These are phyloP conservation scores for Daldinia decipiens DNA, from an alignment of 495 filamentous ascomycete genomes.

Conservation along the genomic window DNA sequence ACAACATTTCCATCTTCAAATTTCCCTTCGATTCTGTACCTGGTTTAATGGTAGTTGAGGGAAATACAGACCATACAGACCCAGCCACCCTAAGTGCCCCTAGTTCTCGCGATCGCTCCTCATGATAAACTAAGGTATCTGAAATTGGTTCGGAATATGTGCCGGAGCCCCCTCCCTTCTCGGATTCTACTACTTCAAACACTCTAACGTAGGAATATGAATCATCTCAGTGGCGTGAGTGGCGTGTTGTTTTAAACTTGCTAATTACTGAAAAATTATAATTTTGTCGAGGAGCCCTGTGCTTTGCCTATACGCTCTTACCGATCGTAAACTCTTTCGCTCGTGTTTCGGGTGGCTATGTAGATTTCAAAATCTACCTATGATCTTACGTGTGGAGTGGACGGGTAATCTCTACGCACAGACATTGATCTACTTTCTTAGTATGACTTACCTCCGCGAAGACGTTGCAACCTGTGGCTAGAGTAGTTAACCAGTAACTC, in stretches of 20 bases:
- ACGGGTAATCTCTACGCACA: conserved; percentile 20
- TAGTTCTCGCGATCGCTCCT: not conserved
- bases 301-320: not conserved
- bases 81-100: not conserved
- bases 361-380: not conserved
- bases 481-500: not conserved
- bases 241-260: no score
- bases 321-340: not conserved
- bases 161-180: no score
- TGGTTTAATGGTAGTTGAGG: not conserved
- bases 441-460: not conserved
- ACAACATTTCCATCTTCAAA: not conserved
- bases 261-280: no score
- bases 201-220: no score
- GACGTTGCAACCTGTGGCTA: not conserved
- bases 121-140: not conserved
- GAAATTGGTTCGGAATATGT: not conserved
- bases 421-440: conserved; percentile 25
- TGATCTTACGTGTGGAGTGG: not conserved
- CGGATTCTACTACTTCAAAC: no score
- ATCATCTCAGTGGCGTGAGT: no score
- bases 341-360: not conserved
- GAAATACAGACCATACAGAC: not conserved
- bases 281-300: no score
- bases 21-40: not conserved